These are phyloP conservation scores for Leccinum colubrinum DNA, from an alignment of 1,284 basidiomycete species.

Conservation along the genomic window DNA sequence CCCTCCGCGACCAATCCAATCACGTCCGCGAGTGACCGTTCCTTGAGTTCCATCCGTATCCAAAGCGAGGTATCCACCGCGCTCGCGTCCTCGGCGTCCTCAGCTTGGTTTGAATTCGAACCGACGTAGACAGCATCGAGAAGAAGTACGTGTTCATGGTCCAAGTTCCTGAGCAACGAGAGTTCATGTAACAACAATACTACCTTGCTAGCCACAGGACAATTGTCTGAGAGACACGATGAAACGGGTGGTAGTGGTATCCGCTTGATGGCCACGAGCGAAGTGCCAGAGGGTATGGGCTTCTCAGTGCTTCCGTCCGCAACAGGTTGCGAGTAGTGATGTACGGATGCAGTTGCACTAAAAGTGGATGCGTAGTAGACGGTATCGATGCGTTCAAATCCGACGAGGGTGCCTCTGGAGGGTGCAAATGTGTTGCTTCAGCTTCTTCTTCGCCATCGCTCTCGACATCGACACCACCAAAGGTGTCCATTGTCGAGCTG, in stretches of 20 bases:
- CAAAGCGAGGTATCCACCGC: constrained; percentile 49
- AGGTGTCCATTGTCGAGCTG: constrained; percentile 37
- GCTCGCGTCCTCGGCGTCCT: constrained; percentile 23
- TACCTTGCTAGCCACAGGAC: constrained; percentile 55
- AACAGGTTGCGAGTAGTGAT: constrained; percentile 51
- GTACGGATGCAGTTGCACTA: constrained; percentile 62
- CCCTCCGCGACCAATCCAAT: constrained; percentile 60
- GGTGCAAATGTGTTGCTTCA: not conserved
- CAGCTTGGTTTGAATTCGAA: constrained; percentile 42
- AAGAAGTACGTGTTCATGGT: constrained; percentile 58
- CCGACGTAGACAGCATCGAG: constrained; percentile 72
- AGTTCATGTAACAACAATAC: constrained; percentile 60
- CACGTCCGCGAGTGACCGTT: constrained; percentile 77
- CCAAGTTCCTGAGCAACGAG: constrained; percentile 49
- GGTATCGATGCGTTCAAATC: not conserved
- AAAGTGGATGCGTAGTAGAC: constrained; percentile 33
- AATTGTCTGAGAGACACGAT: constrained; percentile 18
- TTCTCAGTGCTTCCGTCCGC: constrained; percentile 33
- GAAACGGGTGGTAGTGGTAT: constrained; percentile 54
- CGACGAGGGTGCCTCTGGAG: constrained; percentile 33
- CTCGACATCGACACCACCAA: constrained; percentile 34
- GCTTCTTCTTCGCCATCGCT: constrained; percentile 10
- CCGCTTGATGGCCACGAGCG: constrained; percentile 69
- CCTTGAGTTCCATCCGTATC: constrained; percentile 86
- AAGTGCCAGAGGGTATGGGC: constrained; percentile 25